Conservation (phyloP, 2,329 filamentous ascomycete genomes). For the Ophiocordyceps robertsii region DNA sequence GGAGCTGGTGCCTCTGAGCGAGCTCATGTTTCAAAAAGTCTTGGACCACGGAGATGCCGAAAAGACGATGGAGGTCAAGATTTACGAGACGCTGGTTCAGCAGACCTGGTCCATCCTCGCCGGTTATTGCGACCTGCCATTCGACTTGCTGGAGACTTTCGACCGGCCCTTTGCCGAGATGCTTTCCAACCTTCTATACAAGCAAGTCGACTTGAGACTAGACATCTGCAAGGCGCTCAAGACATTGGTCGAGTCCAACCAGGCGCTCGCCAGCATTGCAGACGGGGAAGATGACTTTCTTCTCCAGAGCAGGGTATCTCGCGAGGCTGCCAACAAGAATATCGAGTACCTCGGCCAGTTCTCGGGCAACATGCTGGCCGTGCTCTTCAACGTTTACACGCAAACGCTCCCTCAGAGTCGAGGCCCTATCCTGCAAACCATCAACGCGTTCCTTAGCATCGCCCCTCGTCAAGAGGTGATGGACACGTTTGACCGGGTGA, state of each 20-base stretch:
- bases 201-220: constrained; percentile 74
- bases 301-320: constrained; percentile 65
- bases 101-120: constrained; percentile 92
- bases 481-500: constrained; percentile 80
- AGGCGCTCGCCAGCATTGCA: constrained; percentile 60
- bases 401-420: constrained; percentile 88
- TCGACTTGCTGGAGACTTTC: constrained; percentile 65
- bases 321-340: constrained; percentile 63
- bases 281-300: constrained; percentile 58
- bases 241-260: constrained; percentile 81
- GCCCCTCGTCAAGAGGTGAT: constrained; percentile 66
- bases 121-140: constrained; percentile 84
- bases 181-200: constrained; percentile 81
- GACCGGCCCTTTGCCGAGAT: constrained; percentile 84
- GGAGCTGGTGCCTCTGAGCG: constrained; percentile 81
- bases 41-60: constrained; percentile 68
- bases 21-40: constrained; percentile 78
- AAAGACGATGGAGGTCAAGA: constrained; percentile 94
- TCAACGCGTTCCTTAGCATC: constrained; percentile 89
- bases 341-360: constrained; percentile 68
- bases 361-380: constrained; percentile 79
- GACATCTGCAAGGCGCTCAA: constrained; percentile 81
- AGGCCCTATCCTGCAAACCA: constrained; percentile 81
- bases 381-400: constrained; percentile 98
- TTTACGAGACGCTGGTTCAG: constrained; percentile 90